Base-by-base conservation (phyloP, 129 eudicot species). In the Arctium minus region DNA sequence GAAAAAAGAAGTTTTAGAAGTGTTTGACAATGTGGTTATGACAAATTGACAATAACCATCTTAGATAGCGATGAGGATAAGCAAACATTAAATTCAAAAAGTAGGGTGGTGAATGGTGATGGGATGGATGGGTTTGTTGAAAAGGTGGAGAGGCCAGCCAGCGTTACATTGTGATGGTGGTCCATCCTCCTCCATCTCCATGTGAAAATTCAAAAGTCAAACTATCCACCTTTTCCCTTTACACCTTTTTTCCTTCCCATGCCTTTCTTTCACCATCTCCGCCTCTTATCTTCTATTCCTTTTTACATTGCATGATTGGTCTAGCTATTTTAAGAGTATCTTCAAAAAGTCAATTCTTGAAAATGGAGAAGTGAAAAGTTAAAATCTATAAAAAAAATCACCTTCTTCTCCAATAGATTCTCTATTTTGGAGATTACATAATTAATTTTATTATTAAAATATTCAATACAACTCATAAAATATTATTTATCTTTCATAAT, bases 21-120 rank as follows among this genome's bases (percentile, higher is more conserved):
- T 1, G 36, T 33, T 33, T 1, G 36, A 0, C 36, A 0, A 22
- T 22, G 27, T 22, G 27, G 27, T 22, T 22, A 22, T 22, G 27
- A 22, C 27, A 22, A 22, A 22, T 22, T 22, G 27, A 22, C 27
- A 22, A 22, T 22, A 22, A 22, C 27, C 27, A 22, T 33, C 36
- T 33, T 33, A 40, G 56, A 46, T 42, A 2, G 15, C 12, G 15
- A 37, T 75, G 78, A 33, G 4, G 70, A 69, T 46, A 48, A 48
- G 77, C 62, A 22, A 60, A 60, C 77, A 79, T 75, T 87, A 46
- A 90, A 90, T 76, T 74, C 80, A 80, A 80, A 90, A 90, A 90
- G 93, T 77, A 70, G 74, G 37, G 77, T 50, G 27, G 83, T 73
- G 81, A 80, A 8, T 70, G 85, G 80, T 84, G 42, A 77, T 79